Evolutionary conservation across 805 yeast genomes (phyloP).

Genomic region (Suhomyces vadensis): DNA sequence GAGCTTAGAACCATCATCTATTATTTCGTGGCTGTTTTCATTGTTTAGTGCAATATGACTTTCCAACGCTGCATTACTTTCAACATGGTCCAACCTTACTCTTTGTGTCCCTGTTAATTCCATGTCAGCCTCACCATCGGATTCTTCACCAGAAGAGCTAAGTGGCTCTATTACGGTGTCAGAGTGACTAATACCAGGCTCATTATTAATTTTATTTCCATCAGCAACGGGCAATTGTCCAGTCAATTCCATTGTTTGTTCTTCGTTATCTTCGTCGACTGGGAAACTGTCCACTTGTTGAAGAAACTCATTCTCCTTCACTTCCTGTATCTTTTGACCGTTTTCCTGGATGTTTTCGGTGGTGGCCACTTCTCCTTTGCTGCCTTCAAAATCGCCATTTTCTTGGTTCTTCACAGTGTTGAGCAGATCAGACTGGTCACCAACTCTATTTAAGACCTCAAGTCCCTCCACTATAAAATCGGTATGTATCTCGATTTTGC

Average conservation of each 20-base stretch:
- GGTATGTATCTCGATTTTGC: slow-evolving; percentile 1
- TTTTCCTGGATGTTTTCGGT: not conserved
- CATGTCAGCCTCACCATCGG: slow-evolving; percentile 22
- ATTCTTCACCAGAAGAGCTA: slow-evolving; percentile 12
- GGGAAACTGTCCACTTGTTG: too few relatives aligned
- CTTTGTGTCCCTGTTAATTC: slow-evolving; percentile 19
- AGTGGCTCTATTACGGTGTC: not conserved
- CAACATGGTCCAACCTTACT: not conserved
- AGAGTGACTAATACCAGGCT: not conserved
- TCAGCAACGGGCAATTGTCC: slow-evolving; percentile 1
- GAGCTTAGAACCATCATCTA: too few relatives aligned
- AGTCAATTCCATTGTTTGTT: slow-evolving; percentile 32
- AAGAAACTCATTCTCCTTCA: too few relatives aligned
- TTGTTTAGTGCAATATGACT: slow-evolving; percentile 18
- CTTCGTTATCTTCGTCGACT: slow-evolving; percentile 16
- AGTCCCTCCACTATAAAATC: not conserved
- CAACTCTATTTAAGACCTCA: not conserved
- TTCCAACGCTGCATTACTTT: not conserved
- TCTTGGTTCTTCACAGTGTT: not conserved
- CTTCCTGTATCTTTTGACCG: too few relatives aligned
- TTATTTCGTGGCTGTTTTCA: not conserved
- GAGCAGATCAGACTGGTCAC: too few relatives aligned
- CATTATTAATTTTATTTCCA: not conserved
- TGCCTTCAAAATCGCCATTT: too few relatives aligned
- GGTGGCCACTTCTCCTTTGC: too few relatives aligned